Base-by-base conservation (phyloP, 257 asterid species). In the Nicotiana attenuata region DNA sequence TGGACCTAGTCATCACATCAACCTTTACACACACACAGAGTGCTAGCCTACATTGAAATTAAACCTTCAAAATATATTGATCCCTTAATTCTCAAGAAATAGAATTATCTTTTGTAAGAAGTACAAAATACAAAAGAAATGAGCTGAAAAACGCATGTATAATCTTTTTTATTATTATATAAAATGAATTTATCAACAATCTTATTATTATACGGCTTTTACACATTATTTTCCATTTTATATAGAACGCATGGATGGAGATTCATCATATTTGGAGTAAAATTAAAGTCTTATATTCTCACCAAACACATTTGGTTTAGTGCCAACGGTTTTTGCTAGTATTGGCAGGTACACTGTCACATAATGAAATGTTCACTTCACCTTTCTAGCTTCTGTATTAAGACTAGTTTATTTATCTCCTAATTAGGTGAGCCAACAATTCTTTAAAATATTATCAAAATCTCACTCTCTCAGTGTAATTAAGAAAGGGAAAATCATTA, bases 381-480 rank as follows among this genome's bases (percentile, higher is more conserved):
- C 86, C 97, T 87, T 89, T 92, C 91, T 81, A 47, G 53, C 97
- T 91, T 92, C 65, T 80, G 10, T 47, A 81, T 82, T 80, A 87
- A 89, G 92, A 55, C 91, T 81, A 65, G 50, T 5, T 67, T 83
- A 50, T 45, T 52, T 45, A 24, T 71, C 10, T 55, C 75, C 75
- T 8, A 6, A 81, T 81, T 56, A 73, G 81, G 65, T 28, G 64
- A 38, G 50, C 79, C 80, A 55, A 41, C 57, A 15, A 47, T 29
- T 69, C 29, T 57, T 64, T 78, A 68, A 16, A 66, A 31, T 68
- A 68, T 78, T 22, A 69, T n/a, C 5, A 0, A 56, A 50, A 22
- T 20, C 26, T 14, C 10, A 61, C 38, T 60, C 82, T 38, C 24
- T 22, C 57, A 61, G 55, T 64, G 56, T 57, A 61, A 59, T 61